phyloP scores from a whole-genome alignment of 2,329 filamentous ascomycete genomes.

The Ophiostoma himal-ulmi region DNA sequence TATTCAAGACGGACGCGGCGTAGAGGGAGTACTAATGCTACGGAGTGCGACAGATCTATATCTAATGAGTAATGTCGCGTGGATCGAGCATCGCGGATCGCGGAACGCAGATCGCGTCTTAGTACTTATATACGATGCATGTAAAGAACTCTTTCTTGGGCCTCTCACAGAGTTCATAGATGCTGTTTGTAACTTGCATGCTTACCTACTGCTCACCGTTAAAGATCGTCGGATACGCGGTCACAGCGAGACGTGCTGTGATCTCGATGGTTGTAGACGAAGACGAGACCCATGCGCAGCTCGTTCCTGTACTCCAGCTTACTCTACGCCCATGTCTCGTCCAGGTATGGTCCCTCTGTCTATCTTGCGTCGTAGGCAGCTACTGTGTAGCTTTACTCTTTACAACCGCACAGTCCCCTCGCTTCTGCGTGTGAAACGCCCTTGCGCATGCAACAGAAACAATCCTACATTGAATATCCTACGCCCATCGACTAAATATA shows the following conservation, averaged over 20 bases:
- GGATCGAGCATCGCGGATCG: neutral
- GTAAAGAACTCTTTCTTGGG: too few species aligned
- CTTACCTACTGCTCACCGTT: neutral
- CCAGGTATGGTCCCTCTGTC: neutral
- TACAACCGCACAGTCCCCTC: neutral
- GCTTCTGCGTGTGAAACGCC: conserved; percentile 2
- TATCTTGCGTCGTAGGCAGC: neutral
- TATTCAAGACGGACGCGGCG: conserved; percentile 5
- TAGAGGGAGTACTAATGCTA: neutral
- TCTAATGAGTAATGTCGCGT: too few species aligned
- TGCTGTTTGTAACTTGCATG: too few species aligned
- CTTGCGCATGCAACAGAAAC: conserved; percentile 4
- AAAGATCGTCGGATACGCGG: neutral
- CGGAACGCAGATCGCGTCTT: too few species aligned
- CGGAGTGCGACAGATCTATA: too few species aligned
- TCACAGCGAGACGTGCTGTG: neutral
- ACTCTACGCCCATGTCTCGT: neutral
- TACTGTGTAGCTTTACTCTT: neutral
- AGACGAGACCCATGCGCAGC: too few species aligned
- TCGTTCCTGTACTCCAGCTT: too few species aligned
- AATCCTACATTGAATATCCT: neutral
- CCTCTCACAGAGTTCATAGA: too few species aligned
- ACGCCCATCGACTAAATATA: neutral
- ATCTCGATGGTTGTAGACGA: neutral
- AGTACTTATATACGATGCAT: too few species aligned